phyloP scores from a whole-genome alignment of 1,284 basidiomycete genomes.

The Meripilus lineatus region DNA sequence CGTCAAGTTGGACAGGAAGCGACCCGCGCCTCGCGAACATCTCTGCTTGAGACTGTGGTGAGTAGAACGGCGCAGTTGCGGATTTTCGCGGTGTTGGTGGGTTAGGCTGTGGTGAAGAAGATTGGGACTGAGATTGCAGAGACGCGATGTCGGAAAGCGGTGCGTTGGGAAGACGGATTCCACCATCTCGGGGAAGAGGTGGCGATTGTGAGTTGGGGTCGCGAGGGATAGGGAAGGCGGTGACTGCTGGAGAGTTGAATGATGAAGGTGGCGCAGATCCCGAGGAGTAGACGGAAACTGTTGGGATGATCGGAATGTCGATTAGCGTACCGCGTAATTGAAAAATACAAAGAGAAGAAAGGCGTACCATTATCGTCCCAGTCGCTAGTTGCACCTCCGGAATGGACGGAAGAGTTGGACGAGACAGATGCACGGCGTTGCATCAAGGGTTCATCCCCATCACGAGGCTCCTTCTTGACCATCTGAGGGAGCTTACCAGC shows the following conservation, averaged over 20 bases:
- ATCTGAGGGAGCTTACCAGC: constrained; percentile 31
- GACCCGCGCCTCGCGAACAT: constrained; percentile 1
- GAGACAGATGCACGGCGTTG: constrained; percentile 54
- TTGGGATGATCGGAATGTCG: constrained; percentile 9
- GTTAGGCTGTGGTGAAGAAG: constrained; percentile 13
- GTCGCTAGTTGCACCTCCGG: constrained; percentile 51
- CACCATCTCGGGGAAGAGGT: constrained; percentile 42
- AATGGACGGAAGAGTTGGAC: constrained; percentile 48
- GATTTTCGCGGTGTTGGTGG: constrained; percentile 37
- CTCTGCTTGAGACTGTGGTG: constrained; percentile 5
- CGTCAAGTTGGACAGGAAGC: neutral
- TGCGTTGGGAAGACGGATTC: constrained; percentile 66
- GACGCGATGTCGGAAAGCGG: constrained; percentile 62
- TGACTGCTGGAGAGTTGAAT: constrained; percentile 55
- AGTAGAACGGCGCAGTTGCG: constrained; percentile 31
- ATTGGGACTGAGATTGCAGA: constrained; percentile 28
- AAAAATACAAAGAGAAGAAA: constrained; percentile 8
- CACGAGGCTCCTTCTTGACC: constrained; percentile 63
- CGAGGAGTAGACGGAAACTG: constrained; percentile 53
- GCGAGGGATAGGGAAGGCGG: constrained; percentile 55
- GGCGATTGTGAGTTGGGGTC: constrained; percentile 53
- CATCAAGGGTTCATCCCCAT: constrained; percentile 36
- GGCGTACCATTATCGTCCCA: constrained; percentile 71
- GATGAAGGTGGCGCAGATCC: constrained; percentile 58
- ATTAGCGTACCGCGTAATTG: neutral